phyloP scores from a whole-genome alignment of 2,329 filamentous ascomycete genomes.

The Talaromyces sp. region DNA sequence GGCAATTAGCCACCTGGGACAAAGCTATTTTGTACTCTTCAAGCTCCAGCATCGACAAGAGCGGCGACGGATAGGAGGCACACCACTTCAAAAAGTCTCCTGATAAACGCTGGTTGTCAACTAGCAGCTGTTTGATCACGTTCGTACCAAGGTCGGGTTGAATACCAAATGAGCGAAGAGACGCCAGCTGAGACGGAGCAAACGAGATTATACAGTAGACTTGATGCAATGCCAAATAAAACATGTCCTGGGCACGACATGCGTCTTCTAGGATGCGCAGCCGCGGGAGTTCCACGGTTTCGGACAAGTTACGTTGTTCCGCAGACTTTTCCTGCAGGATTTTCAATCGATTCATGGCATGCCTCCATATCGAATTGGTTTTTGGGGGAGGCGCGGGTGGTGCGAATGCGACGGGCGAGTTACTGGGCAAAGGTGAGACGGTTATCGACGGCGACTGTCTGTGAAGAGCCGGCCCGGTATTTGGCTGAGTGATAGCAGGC shows the following conservation, averaged over 20 bases:
- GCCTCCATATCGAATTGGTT: conserved; percentile 5
- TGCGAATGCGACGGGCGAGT: not conserved
- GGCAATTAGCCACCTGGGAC: conserved; percentile 38
- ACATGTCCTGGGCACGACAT: conserved; percentile 50
- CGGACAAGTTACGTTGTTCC: conserved; percentile 27
- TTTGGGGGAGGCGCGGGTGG: not conserved
- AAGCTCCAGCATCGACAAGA: conserved; percentile 20
- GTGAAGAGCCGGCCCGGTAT: not conserved
- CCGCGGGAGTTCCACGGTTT: conserved; percentile 37
- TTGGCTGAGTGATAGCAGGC: not conserved
- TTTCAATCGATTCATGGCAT: conserved; percentile 12
- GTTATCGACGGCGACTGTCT: not conserved
- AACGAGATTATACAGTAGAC: conserved; percentile 54
- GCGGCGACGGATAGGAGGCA: conserved; percentile 42
- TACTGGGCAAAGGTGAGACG: not conserved
- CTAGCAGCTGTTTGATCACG: conserved; percentile 41
- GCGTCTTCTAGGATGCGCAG: conserved; percentile 53
- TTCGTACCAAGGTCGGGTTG: conserved; percentile 22
- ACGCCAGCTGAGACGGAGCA: conserved; percentile 30
- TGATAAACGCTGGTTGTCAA: conserved; percentile 39
- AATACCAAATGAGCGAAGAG: conserved; percentile 30
- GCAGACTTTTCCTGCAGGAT: conserved; percentile 12
- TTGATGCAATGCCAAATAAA: conserved; percentile 63
- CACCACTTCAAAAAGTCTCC: conserved; percentile 40
- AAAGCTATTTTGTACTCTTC: conserved; percentile 28